phyloP scores from a whole-genome alignment of 192 early-diverging fungal genomes.

The Gamsiella multidivaricata region DNA sequence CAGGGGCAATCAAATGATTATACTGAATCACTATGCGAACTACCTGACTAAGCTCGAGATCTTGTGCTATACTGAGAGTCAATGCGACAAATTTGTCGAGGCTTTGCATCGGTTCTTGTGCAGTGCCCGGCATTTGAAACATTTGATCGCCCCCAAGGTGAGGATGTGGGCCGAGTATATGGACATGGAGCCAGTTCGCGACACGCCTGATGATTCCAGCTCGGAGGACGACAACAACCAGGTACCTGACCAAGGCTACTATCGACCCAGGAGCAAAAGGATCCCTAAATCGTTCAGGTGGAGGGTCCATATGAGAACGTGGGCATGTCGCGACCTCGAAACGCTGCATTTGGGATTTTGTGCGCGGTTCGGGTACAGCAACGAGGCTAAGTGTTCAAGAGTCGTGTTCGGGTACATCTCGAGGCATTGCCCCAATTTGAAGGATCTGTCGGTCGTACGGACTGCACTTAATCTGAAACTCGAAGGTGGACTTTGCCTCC shows the following conservation, averaged over 20 bases:
- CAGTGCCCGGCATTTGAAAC: background rate
- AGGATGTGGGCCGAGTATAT: background rate
- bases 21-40: background rate
- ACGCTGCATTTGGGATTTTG: conserved; percentile 14
- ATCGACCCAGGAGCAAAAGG: background rate
- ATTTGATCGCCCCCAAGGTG: conserved; percentile 1
- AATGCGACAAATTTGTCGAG: background rate
- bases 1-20: too few relatives aligned
- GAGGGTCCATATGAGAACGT: background rate
- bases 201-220: too few relatives aligned
- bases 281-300: background rate
- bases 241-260: background rate
- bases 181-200: background rate
- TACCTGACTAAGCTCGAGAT: conserved; percentile 6
- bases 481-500: conserved; percentile 10
- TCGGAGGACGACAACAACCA: background rate
- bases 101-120: background rate
- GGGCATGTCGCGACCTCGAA: conserved; percentile 21
- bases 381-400: background rate
- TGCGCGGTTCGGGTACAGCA: background rate
- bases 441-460: background rate
- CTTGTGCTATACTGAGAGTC: background rate
- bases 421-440: conserved; percentile 1
- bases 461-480: background rate
- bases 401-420: conserved; percentile 15